Base-by-base conservation (phyloP, 192 early-diverging fungal species). In the Backusella tuberculispora region DNA sequence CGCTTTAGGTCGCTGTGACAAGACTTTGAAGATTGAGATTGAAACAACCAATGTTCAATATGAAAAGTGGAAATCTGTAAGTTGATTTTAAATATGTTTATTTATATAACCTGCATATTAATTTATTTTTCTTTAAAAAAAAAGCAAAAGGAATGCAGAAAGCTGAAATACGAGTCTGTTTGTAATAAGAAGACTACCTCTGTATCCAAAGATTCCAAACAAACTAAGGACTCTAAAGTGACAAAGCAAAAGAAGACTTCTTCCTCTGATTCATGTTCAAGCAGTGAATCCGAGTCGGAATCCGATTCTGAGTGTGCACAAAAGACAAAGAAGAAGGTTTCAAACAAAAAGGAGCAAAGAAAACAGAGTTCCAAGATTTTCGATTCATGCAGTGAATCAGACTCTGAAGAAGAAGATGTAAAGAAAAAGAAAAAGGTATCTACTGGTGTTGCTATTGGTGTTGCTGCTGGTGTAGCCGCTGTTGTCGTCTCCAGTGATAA, bases 21-120 rank as follows among this genome's bases (percentile, higher is more conserved):
- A 47, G 21, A 47, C 68, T 14, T 29, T 47, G 19, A 69, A 69
- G 44, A 44, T 69, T 26, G 68, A 69, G 4, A 43, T 69, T 46
- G 44, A 46, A 69, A 40, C 21, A 24, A 69, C 42, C 6, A 26
- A 13, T 47, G 19, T 42, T 5, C 67, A 69, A 12, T 69, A 7
- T 47, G 67, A 69, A 26, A 69, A 69, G 43, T 26, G 43, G 17
- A 47, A 46, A 29, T 24, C 21, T 69, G 67, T 69, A 69, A 69
- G 67, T 69, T 34, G 29, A 34, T 34, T 24, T 46, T 45, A 29
- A 26, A n/a, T n/a, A n/a, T n/a, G n/a, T n/a, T 29, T 26, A 45
- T 68, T 24, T 21, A 47, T 14, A 38, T 2, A 65, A 6, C 1
- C 0, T 34, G 4, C 15, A 14, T n/a, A 40, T n/a, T 66, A 15